Percentiles rank a stretch among this genome's conserved stretches.
Evolutionary conservation across 2,329 filamentous ascomycete genomes (phyloP).

Genomic region (Trichoderma arundinaceum): DNA sequence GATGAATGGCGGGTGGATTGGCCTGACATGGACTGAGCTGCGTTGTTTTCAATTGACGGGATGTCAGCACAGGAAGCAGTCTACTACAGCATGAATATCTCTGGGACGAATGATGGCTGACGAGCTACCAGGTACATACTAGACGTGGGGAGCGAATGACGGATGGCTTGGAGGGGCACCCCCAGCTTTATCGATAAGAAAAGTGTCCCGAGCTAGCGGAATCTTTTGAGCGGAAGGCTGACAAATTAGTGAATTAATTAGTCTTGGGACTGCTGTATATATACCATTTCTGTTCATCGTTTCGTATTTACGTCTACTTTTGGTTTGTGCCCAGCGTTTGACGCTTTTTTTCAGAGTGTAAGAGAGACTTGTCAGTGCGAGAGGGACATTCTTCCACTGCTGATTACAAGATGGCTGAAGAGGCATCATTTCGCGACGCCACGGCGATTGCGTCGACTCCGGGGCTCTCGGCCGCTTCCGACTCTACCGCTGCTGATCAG

Average conservation of each 20-base stretch:
- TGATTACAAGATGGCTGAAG: conserved; percentile 45
- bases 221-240: conserved; percentile 8
- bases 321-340: too few relatives aligned
- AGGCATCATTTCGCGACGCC: conserved; percentile 43
- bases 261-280: too few relatives aligned
- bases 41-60: background rate
- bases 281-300: background rate
- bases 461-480: conserved; percentile 33
- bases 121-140: background rate
- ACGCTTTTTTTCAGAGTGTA: background rate
- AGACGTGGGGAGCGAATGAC: conserved; percentile 6
- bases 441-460: conserved; percentile 34
- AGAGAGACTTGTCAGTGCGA: background rate
- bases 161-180: conserved; percentile 10
- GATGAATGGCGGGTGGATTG: too few relatives aligned
- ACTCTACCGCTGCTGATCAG: conserved; percentile 38
- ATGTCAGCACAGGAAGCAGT: background rate
- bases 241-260: conserved; percentile 22
- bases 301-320: background rate
- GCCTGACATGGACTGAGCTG: too few relatives aligned
- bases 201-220: background rate
- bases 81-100: too few relatives aligned
- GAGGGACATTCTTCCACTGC: background rate
- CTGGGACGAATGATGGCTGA: background rate
- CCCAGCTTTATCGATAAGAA: conserved; percentile 34